Conservation (phyloP, 2,329 filamentous ascomycete genomes). For the Alternaria postmessia region DNA sequence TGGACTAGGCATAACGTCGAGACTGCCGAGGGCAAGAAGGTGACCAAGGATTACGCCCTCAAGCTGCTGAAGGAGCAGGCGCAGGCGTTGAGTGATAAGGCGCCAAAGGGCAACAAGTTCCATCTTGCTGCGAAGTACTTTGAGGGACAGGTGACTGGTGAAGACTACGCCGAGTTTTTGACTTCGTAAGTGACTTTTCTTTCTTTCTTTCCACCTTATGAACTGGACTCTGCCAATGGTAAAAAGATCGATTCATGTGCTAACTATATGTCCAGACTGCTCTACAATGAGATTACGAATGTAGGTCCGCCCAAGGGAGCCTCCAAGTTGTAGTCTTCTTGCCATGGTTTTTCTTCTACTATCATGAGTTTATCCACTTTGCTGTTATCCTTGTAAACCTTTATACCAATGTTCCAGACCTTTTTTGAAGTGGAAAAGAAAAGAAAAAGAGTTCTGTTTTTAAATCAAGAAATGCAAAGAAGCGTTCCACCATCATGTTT, state of each 20-base stretch:
- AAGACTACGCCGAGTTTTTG: constrained; percentile 97
- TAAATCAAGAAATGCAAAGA: too few species aligned
- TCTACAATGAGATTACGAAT: constrained; percentile 88
- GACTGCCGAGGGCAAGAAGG: constrained; percentile 86
- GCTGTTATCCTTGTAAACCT: neutral
- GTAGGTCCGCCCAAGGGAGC: constrained; percentile 69
- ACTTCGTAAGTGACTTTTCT: constrained; percentile 69
- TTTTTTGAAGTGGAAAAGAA: neutral
- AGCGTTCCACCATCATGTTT: too few species aligned
- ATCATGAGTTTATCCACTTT: neutral
- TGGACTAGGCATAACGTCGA: constrained; percentile 80
- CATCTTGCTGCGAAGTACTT: constrained; percentile 93
- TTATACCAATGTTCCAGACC: constrained; percentile 20
- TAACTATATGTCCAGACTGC: constrained; percentile 61
- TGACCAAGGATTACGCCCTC: constrained; percentile 91
- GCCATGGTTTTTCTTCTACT: neutral
- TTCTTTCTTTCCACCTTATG: too few species aligned
- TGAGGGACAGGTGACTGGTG: constrained; percentile 88
- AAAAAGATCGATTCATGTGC: neutral
- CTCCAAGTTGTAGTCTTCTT: constrained; percentile 52
- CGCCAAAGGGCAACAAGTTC: constrained; percentile 88
- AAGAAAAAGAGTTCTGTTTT: too few species aligned
- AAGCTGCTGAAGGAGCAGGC: constrained; percentile 87
- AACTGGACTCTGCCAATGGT: too few species aligned
- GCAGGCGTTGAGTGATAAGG: constrained; percentile 75